Base-by-base conservation (phyloP, 2,329 filamentous ascomycete genomes). In the Lecanicillium sp. region DNA sequence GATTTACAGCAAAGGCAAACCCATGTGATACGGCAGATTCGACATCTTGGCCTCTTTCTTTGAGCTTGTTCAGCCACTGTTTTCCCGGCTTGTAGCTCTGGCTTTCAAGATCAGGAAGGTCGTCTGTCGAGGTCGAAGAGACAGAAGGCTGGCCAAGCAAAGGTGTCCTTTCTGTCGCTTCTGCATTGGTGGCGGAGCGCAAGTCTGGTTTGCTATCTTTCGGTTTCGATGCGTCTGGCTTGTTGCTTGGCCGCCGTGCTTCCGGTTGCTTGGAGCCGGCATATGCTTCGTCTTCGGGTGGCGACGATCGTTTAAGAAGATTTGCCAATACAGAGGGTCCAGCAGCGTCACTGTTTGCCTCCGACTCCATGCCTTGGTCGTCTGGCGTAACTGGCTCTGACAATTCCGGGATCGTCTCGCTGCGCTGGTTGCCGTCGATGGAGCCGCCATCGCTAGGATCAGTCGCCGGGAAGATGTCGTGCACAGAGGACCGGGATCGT, bases 351-450 rank as follows among this genome's bases (percentile, higher is more conserved):
- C 50, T 31, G 28, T 33, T 36, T 7, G 22, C 47, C 9, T 37
- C 43, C 9, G 41, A 37, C n/a, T 46, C 38, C 29, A 40, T 36
- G 22, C 50, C 46, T 40, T 15, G 13, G 17, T 37, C 44, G 16
- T 68, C 63, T 3, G 71, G 70, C 5, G 71, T 71, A 9, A 67
- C 60, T 5, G 72, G 68, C 51, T 83, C 78, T 5, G 73, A 74
- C 18, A 78, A 70, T 54, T 85, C 80, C 35, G 67, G 57, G 39
- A 84, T 83, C 4, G 68, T 67, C 29, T 73, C 64, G 14, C 48
- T 45, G 31, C 48, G 48, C n/a, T 39, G 43, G 34, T 48, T 45
- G 11, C 57, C 57, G 16, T 48, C 46, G 8, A 40, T 37, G 12
- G 45, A 44, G 6, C 48, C 43, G 19, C 45, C 39, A 25, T 51